Conservation (phyloP, 139 green algal species). For the Chloropicon primus region DNA sequence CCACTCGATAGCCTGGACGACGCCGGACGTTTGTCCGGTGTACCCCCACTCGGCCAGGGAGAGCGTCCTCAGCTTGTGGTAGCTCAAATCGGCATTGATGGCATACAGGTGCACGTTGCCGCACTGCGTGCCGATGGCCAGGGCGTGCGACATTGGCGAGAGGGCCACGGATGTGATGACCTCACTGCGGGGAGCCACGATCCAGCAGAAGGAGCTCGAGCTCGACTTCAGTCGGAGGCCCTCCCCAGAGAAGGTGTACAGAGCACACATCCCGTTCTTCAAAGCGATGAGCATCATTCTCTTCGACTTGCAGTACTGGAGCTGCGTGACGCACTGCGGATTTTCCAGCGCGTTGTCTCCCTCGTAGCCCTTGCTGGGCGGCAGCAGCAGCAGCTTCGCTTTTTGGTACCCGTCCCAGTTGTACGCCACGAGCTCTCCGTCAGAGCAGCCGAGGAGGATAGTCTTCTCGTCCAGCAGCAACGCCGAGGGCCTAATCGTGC, state of each 20-base stretch:
- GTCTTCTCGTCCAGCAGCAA: not conserved
- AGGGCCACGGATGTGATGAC: not conserved
- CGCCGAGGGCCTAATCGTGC: not conserved
- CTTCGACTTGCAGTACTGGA: not conserved
- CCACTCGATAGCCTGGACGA: not conserved
- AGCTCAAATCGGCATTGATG: not conserved
- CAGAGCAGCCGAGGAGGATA: not conserved
- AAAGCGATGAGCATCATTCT: not conserved
- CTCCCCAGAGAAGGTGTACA: not conserved
- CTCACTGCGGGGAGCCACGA: not conserved
- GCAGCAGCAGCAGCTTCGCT: not conserved
- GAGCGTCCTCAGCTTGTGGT: not conserved
- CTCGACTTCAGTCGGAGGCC: not conserved
- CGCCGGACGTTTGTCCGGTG: not conserved
- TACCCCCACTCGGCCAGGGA: not conserved
- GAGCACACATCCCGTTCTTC: not conserved
- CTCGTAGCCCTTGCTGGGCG: not conserved
- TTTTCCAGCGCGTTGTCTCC: not conserved
- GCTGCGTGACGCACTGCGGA: not conserved
- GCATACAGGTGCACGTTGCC: not conserved
- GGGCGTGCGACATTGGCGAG: not conserved
- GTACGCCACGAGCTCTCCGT: not conserved
- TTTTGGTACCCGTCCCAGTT: not conserved
- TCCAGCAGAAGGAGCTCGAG: not conserved
- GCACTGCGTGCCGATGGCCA: not conserved